A percentile compares a stretch with the other conserved stretches of the same genome.
These are phyloP conservation scores for Comarum palustre DNA, from an alignment of 306 rosid genomes.

Conservation along the genomic window DNA sequence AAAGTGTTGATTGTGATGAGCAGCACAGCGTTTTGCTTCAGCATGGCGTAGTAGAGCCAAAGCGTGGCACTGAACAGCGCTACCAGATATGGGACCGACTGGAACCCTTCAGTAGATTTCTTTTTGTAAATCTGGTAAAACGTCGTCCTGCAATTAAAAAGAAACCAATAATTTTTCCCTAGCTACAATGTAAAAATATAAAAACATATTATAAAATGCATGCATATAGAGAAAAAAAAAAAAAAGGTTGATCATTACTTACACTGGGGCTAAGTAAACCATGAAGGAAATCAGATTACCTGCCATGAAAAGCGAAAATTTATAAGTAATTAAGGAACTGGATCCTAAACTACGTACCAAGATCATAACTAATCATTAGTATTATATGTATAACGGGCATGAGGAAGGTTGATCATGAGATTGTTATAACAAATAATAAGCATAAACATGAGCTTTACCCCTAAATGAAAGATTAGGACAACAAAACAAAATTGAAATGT, in stretches of 20 bases:
- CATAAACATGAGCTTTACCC: neutral
- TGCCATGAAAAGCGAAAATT: conserved; percentile 23
- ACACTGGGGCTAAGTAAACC: conserved; percentile 91
- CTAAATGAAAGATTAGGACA: neutral
- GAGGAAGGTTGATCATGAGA: conserved; percentile 17
- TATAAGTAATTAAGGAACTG: neutral
- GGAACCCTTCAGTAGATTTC: conserved; percentile 79
- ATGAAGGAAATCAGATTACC: conserved; percentile 77
- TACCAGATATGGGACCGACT: conserved; percentile 75
- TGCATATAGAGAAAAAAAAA: neutral
- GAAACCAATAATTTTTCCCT: neutral
- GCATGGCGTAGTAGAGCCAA: conserved; percentile 67
- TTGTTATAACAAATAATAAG: no score
- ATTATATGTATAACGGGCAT: neutral
- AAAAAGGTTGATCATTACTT: conserved; percentile 24
- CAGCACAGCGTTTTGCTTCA: conserved; percentile 53
- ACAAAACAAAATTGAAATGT: neutral
- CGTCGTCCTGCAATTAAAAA: conserved; percentile 49
- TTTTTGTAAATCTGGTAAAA: conserved; percentile 65
- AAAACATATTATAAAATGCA: neutral
- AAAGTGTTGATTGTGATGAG: conserved; percentile 84
- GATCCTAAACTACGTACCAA: neutral
- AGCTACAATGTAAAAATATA: neutral
- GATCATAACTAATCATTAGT: neutral
- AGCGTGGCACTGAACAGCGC: conserved; percentile 78